phyloP scores from a whole-genome alignment of 495 filamentous ascomycete species.

The Eremomyces bilateralis region DNA sequence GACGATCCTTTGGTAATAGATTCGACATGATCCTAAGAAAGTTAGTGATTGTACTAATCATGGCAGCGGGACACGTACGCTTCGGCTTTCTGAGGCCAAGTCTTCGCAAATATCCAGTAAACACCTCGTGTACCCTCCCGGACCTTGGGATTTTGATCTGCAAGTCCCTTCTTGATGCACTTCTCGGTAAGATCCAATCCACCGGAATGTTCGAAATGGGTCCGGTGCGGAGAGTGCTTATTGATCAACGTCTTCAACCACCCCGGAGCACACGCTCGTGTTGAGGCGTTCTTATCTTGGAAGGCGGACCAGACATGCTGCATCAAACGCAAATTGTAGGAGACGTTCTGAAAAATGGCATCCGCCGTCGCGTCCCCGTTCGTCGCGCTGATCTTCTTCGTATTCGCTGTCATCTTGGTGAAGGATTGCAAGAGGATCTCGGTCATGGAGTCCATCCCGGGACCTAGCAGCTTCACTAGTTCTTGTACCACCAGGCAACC shows the following conservation, averaged over 20 bases:
- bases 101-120: constrained; percentile 58
- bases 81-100: constrained; percentile 64
- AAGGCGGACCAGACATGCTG: constrained; percentile 60
- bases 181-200: constrained; percentile 68
- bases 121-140: constrained; percentile 62
- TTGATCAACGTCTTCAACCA: constrained; percentile 71
- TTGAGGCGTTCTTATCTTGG: constrained; percentile 79
- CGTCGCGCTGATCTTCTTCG: constrained; percentile 76
- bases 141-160: constrained; percentile 71
- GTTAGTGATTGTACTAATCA: too few species aligned
- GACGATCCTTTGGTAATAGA: constrained; percentile 34
- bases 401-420: constrained; percentile 65
- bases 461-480: constrained; percentile 49
- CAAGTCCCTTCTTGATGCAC: constrained; percentile 64
- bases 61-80: too few species aligned
- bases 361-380: constrained; percentile 58
- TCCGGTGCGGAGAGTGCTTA: constrained; percentile 59
- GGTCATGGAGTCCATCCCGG: constrained; percentile 68
- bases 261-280: constrained; percentile 51
- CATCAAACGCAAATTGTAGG: constrained; percentile 57
- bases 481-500: constrained; percentile 76
- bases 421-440: constrained; percentile 77
- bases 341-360: constrained; percentile 49
- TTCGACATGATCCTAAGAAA: background rate
- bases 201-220: constrained; percentile 60